These are phyloP conservation scores for Cyathus striatus DNA, from an alignment of 768 basidiomycete genomes.

Conservation along the genomic window DNA sequence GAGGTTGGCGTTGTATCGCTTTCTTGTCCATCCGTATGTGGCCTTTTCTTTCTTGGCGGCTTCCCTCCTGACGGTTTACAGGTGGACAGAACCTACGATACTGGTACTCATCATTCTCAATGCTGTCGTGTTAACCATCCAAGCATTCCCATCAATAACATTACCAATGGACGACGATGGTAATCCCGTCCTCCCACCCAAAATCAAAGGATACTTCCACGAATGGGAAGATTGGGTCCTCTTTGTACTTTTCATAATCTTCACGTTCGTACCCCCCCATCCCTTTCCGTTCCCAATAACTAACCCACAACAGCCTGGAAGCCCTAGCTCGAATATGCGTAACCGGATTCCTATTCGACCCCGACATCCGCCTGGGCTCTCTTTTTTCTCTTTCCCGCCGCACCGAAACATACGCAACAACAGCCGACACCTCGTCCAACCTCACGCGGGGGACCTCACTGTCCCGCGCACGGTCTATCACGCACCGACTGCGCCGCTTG, in stretches of 20 bases:
- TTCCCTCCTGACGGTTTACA: constrained; percentile 18
- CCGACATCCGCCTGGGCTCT: constrained; percentile 54
- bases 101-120: constrained; percentile 81
- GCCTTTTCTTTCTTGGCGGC: constrained; percentile 4
- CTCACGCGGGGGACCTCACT: constrained; percentile 32
- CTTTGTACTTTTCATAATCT: constrained; percentile 79
- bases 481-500: constrained; percentile 38
- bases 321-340: constrained; percentile 85
- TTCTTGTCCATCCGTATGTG: constrained; percentile 70
- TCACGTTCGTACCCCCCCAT: constrained; percentile 57
- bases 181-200: constrained; percentile 35
- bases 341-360: constrained; percentile 85
- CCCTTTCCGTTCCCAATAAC: too few species aligned
- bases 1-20: constrained; percentile 57
- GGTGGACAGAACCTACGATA: constrained; percentile 85
- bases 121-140: constrained; percentile 76
- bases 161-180: constrained; percentile 38
- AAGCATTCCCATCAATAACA: constrained; percentile 61
- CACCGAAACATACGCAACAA: constrained; percentile 17
- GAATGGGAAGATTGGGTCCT: constrained; percentile 85
- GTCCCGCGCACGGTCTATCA: constrained; percentile 38
- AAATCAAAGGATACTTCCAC: constrained; percentile 71
- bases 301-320: constrained; percentile 83
- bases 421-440: constrained; percentile 17
- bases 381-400: constrained; percentile 34